A percentile compares a stretch with the other conserved stretches of the same genome.
phyloP scores from a whole-genome alignment of 1,284 basidiomycete species.

The Wallemia ichthyophaga region DNA sequence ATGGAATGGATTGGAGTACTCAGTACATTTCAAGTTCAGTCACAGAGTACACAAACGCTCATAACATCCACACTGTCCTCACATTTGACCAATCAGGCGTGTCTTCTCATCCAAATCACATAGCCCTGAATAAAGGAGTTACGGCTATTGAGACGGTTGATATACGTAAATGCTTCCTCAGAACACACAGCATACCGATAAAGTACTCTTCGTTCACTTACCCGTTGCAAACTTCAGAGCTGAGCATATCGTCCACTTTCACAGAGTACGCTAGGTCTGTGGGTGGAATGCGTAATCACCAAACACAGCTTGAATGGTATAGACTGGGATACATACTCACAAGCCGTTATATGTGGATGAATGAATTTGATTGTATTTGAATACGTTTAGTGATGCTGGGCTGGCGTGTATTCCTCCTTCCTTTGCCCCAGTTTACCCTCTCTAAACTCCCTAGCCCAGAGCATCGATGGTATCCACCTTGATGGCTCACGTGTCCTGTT shows the following conservation, averaged over 20 bases:
- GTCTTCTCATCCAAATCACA: conserved; percentile 70
- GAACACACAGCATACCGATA: background rate
- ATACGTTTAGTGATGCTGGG: background rate
- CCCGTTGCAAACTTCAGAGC: conserved; percentile 7
- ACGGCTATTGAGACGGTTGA: background rate
- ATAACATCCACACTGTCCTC: conserved; percentile 41
- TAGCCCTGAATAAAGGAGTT: conserved; percentile 27
- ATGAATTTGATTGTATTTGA: background rate
- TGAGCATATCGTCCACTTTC: conserved; percentile 12
- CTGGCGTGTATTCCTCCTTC: background rate
- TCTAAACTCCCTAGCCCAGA: background rate
- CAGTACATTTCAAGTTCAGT: conserved; percentile 30
- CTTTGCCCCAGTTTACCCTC: background rate
- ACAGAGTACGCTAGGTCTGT: conserved; percentile 11
- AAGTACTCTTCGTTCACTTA: conserved; percentile 4
- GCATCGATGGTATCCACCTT: background rate
- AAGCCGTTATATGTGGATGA: conserved; percentile 69
- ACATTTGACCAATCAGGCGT: conserved; percentile 66
- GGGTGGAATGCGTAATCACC: conserved; percentile 40
- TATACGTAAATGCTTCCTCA: conserved; percentile 1
- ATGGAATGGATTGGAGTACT: conserved; percentile 35
- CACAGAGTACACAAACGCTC: conserved; percentile 25
- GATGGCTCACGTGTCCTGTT: background rate
- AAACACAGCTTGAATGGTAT: conserved; percentile 63
- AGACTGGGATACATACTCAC: conserved; percentile 53